Conservation (phyloP, 2,329 filamentous ascomycete genomes). For the Ophiostoma ips region DNA sequence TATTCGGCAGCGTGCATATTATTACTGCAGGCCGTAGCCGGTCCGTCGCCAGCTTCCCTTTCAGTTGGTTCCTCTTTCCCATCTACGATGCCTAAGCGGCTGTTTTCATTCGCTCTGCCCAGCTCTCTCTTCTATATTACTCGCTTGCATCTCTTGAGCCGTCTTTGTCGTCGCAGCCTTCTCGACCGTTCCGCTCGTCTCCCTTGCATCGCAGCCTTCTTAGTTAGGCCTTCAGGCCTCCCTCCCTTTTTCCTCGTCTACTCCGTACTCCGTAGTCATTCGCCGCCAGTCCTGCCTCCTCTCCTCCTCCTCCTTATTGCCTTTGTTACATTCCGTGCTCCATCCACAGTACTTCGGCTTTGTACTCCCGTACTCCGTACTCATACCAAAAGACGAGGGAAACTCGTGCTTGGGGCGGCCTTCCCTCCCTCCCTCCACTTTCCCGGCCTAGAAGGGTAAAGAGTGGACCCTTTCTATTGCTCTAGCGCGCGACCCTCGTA, state of each 20-base stretch:
- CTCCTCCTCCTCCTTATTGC: neutral
- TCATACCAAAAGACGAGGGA: neutral
- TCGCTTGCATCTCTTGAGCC: too few relatives aligned
- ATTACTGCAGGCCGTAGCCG: neutral
- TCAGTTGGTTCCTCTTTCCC: too few relatives aligned
- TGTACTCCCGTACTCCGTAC: neutral
- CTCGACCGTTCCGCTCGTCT: neutral
- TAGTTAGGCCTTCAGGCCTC: neutral
- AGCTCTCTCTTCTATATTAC: too few relatives aligned
- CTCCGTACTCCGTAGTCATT: too few relatives aligned
- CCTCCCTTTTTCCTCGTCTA: neutral
- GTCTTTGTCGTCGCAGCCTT: neutral
- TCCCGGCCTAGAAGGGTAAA: constrained; percentile 7
- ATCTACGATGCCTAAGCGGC: too few relatives aligned
- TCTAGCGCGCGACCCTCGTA: constrained; percentile 7
- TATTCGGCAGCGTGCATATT: neutral
- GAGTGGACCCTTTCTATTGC: constrained; percentile 8
- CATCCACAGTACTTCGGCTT: neutral
- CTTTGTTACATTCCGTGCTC: too few relatives aligned
- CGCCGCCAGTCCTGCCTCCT: too few relatives aligned
- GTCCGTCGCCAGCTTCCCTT: neutral
- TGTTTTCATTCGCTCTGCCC: too few relatives aligned
- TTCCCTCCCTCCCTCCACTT: constrained; percentile 1
- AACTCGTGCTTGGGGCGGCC: neutral
- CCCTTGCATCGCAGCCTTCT: neutral